Conservation (phyloP, 1,284 basidiomycete species). For the Pulveroboletus sp. region DNA sequence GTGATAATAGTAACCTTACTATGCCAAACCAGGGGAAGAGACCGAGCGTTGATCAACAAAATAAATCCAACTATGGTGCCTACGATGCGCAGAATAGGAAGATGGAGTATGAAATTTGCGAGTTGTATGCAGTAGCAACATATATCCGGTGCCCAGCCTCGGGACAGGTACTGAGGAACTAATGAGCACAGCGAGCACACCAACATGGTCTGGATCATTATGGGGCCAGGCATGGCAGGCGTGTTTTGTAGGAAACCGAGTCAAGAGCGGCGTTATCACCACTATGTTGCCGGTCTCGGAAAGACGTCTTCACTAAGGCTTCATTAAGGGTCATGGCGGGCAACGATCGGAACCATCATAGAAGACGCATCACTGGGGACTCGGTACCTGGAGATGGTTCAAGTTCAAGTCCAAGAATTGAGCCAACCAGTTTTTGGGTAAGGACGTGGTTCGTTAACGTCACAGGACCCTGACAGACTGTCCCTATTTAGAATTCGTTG, state of each 20-base stretch:
- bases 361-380: too few relatives aligned
- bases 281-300: background rate
- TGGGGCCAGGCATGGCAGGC: background rate
- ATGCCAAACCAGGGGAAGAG: conserved; percentile 67
- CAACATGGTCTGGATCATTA: background rate
- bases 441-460: background rate
- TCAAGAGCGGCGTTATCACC: too few relatives aligned
- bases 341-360: background rate
- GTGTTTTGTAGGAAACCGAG: background rate
- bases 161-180: background rate
- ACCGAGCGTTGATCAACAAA: conserved; percentile 55
- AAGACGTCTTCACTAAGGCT: too few relatives aligned
- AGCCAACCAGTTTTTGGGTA: background rate
- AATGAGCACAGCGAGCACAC: conserved; percentile 10
- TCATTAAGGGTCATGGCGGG: background rate
- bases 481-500: background rate
- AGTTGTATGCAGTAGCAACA: background rate
- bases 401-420: background rate
- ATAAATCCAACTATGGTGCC: conserved; percentile 29
- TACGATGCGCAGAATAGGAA: background rate
- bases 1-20: conserved; percentile 43
- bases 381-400: too few relatives aligned
- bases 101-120: background rate
- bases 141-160: background rate
- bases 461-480: too few relatives aligned